Base-by-base conservation (phyloP, 805 yeast genomes). In the Sungouiella blattae region DNA sequence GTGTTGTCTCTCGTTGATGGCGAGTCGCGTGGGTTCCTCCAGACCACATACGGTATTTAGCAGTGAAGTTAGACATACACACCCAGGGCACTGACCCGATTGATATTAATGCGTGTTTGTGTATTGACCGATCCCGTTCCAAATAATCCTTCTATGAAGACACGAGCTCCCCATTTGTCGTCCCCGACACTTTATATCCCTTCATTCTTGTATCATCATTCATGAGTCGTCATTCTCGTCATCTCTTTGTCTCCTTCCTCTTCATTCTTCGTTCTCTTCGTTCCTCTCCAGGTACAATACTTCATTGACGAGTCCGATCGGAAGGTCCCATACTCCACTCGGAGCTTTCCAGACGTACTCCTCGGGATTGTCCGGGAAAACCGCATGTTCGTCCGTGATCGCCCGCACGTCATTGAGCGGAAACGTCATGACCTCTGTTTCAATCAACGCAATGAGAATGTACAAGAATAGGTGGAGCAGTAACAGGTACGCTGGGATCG, bases 301-400 rank as follows among this genome's bases (percentile, higher is more conserved):
- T 31, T 72, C 71, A 49, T 84, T 82, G 1, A 83, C 91, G 30
- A 78, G 72, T 11, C 76, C 71, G 1, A 88, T 67, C 0, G 96
- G 91, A 33, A 89, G 53, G 57, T 89, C 98, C 75, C 87, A 77
- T 4, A 91, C 91, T 0, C 95, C 96, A 52, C 87, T 84, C 0
- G 93, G 80, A 13, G 85, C 76, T 11, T 57, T 53, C 64, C 69
- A 73, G 6, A 80, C 63, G 52, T 67, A 82, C 4, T 62, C 55
- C 8, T 43, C 34, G 3, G 57, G 42, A 14, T 39, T 37, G 2
- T 38, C 47, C 6, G 58, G 64, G 41, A 49, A 62, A 40, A 42
- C 65, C 2, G 69, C 79, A 37, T 77, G 73, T n/a, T 73, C 75
- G 50, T 91, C 98, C 1, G 80, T 76, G 13, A 93, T 64, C 6